Percentiles rank a stretch among this genome's conserved stretches.
Evolutionary conservation across 768 basidiomycete species (phyloP).

Genomic region (Hygrophoropsis aurantiaca): DNA sequence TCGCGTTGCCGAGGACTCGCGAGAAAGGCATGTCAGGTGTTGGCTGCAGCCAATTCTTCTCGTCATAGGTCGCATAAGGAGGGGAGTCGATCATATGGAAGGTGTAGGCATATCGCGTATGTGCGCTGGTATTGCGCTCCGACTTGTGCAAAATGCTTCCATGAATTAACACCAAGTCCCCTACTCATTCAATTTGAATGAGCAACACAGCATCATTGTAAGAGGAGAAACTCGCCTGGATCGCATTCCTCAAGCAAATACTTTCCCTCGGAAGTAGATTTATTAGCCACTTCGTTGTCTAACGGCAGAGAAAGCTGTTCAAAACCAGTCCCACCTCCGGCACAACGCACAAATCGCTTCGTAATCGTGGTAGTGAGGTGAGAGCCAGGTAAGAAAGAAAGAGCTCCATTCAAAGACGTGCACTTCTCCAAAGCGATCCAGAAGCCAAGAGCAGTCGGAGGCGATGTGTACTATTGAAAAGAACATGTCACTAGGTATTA

Average conservation of each 20-base stretch:
- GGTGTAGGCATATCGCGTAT: conserved; percentile 91
- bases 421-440: conserved; percentile 96
- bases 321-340: conserved; percentile 81
- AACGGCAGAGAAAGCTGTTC: conserved; percentile 50
- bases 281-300: not conserved
- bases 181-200: conserved; percentile 32
- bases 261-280: conserved; percentile 31
- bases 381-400: conserved; percentile 89
- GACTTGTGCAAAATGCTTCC: conserved; percentile 92
- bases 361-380: conserved; percentile 73
- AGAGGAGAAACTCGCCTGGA: conserved; percentile 49
- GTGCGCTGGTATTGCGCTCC: conserved; percentile 76
- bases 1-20: conserved; percentile 42
- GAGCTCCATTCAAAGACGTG: conserved; percentile 77
- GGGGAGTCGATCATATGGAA: conserved; percentile 91
- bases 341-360: conserved; percentile 83
- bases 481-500: conserved; percentile 5
- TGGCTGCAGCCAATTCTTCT: conserved; percentile 95
- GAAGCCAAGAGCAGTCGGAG: conserved; percentile 89
- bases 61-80: conserved; percentile 72
- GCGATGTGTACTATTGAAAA: conserved; percentile 76
- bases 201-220: not conserved
- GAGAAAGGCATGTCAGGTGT: conserved; percentile 82
- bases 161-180: conserved; percentile 92
- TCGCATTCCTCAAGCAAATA: conserved; percentile 73